phyloP scores from a whole-genome alignment of 495 filamentous ascomycete genomes.

The Neurospora sp. region DNA sequence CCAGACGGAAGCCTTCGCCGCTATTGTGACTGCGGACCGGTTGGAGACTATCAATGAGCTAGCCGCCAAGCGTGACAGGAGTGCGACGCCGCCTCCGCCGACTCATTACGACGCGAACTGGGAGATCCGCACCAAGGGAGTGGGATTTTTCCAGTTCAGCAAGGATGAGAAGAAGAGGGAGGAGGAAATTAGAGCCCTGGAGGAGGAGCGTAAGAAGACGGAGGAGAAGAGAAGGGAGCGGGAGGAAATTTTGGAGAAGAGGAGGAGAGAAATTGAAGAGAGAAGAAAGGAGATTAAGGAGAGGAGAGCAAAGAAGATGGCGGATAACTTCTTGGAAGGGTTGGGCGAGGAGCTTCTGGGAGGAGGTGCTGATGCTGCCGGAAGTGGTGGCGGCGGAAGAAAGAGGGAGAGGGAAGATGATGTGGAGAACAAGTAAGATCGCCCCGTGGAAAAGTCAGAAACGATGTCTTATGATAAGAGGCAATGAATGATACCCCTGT shows the following conservation, averaged over 20 bases:
- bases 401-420: neutral
- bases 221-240: slow-evolving; percentile 48
- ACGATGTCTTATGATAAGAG: neutral
- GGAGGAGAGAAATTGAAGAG: slow-evolving; percentile 42
- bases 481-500: neutral
- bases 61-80: slow-evolving; percentile 62
- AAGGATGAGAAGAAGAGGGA: slow-evolving; percentile 52
- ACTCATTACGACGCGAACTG: slow-evolving; percentile 73
- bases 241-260: slow-evolving; percentile 42
- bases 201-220: slow-evolving; percentile 56
- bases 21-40: slow-evolving; percentile 41
- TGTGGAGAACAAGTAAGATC: neutral
- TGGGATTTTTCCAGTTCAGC: slow-evolving; percentile 83
- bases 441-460: neutral
- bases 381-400: neutral
- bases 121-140: slow-evolving; percentile 79
- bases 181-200: slow-evolving; percentile 67
- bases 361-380: neutral
- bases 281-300: slow-evolving; percentile 42
- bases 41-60: slow-evolving; percentile 50
- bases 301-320: slow-evolving; percentile 52
- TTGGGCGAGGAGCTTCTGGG: slow-evolving; percentile 28
- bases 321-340: slow-evolving; percentile 62
- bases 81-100: slow-evolving; percentile 63
- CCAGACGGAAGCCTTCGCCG: slow-evolving; percentile 70